Evolutionary conservation across 1,284 basidiomycete genomes (phyloP).

Genomic region (Rhodotorula sp.): DNA sequence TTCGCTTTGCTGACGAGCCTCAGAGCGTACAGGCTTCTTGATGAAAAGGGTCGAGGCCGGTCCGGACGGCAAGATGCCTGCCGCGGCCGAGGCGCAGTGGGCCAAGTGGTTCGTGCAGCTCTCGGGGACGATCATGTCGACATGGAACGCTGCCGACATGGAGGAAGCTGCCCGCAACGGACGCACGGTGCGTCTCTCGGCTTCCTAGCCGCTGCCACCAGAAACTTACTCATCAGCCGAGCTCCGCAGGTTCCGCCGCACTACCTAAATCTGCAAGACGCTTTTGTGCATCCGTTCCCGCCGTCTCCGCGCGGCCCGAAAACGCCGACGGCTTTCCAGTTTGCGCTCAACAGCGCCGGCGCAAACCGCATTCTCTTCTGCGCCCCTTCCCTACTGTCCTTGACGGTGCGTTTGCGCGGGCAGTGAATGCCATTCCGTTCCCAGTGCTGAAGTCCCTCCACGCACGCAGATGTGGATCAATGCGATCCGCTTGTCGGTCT

Average conservation of each 20-base stretch:
- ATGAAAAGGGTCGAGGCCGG: slow-evolving; percentile 38
- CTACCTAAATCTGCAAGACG: slow-evolving; percentile 53
- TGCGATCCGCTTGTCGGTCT: slow-evolving; percentile 83
- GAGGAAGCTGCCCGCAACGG: slow-evolving; percentile 40
- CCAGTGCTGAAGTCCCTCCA: not conserved
- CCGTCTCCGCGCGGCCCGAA: slow-evolving; percentile 54
- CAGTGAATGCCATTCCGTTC: too few relatives aligned
- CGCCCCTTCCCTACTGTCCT: slow-evolving; percentile 66
- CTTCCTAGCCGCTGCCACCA: too few relatives aligned
- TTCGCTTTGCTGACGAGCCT: not conserved
- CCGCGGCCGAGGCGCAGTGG: slow-evolving; percentile 36
- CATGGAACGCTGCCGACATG: slow-evolving; percentile 45
- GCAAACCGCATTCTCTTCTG: slow-evolving; percentile 87
- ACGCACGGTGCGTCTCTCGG: slow-evolving; percentile 20
- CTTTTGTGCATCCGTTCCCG: slow-evolving; percentile 56
- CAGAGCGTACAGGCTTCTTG: slow-evolving; percentile 23
- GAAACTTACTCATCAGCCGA: too few relatives aligned
- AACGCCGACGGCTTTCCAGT: slow-evolving; percentile 65
- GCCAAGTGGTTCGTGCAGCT: slow-evolving; percentile 45
- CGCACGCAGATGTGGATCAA: slow-evolving; percentile 75
- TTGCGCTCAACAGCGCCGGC: slow-evolving; percentile 92
- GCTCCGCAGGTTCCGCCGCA: slow-evolving; percentile 32
- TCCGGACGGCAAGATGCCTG: slow-evolving; percentile 29
- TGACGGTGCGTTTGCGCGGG: slow-evolving; percentile 47
- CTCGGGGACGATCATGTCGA: slow-evolving; percentile 40